Evolutionary conservation across 129 eudicot genomes (phyloP).

Genomic region (Pseudognaphalium luteoalbum): DNA sequence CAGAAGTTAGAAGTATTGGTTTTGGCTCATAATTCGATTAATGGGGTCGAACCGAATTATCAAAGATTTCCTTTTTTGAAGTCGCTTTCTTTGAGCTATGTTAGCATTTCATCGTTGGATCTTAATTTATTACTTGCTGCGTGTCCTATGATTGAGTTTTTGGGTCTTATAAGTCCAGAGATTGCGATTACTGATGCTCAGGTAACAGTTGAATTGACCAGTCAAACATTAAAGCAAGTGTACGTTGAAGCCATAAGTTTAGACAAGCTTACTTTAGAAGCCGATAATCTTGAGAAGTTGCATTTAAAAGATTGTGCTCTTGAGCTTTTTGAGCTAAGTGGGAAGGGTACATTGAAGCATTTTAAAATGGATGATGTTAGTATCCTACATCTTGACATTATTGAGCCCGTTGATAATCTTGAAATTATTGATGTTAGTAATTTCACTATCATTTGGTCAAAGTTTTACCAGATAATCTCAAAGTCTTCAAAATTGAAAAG

Average conservation of each 20-base stretch:
- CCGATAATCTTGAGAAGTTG: slow-evolving; percentile 63
- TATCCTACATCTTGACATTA: slow-evolving; percentile 74
- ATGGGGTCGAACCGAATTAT: slow-evolving; percentile 75
- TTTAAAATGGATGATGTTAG: slow-evolving; percentile 79
- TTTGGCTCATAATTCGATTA: slow-evolving; percentile 65
- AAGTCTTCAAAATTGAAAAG: slow-evolving; percentile 61
- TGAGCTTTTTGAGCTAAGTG: slow-evolving; percentile 66
- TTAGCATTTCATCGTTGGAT: slow-evolving; percentile 76
- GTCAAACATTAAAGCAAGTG: slow-evolving; percentile 54
- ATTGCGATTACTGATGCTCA: slow-evolving; percentile 73
- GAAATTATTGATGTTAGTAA: slow-evolving; percentile 70
- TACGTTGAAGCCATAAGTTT: slow-evolving; percentile 74
- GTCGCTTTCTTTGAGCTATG: slow-evolving; percentile 66
- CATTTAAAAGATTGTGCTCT: slow-evolving; percentile 79
- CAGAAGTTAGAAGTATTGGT: slow-evolving; percentile 67
- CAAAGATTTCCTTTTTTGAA: slow-evolving; percentile 57
- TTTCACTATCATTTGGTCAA: slow-evolving; percentile 77
- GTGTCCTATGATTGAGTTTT: slow-evolving; percentile 67
- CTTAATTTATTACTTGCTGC: slow-evolving; percentile 66
- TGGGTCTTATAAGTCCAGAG: slow-evolving; percentile 62
- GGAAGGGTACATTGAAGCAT: slow-evolving; percentile 63
- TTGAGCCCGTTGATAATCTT: slow-evolving; percentile 62
- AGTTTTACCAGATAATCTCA: slow-evolving; percentile 73
- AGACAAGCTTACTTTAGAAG: slow-evolving; percentile 76
- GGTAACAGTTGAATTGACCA: slow-evolving; percentile 60